Evolutionary conservation across 805 yeast species (phyloP), one percentile per base, ranked within the genome.

Genomic region (Saccharomycopsis amapae): DNA sequence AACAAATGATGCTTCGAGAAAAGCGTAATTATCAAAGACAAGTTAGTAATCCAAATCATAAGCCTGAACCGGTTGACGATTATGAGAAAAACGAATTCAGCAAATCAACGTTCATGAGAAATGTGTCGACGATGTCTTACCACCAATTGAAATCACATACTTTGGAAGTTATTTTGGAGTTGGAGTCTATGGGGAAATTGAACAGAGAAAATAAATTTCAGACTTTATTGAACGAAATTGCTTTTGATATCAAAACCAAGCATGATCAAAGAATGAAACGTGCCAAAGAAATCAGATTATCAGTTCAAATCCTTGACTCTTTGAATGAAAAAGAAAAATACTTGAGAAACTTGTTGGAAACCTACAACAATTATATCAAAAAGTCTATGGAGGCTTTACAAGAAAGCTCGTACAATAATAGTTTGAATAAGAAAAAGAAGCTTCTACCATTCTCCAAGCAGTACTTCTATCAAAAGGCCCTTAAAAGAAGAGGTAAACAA

Each of bases 81-180:
- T 67, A 63, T 45, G 65, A 63, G 30, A 66, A 62, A 53, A 60
- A 65, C 58, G 63, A 66, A 54, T 64, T 66, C 39, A 69, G 75
- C 0, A 64, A 66, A 41, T 69, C 74, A 0, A 69, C 73, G 2
- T 69, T 75, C 3, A 57, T 75, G 33, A 78, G 78, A 3, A 74
- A 76, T 52, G 59, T 80, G 47, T 62, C 72, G 30, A 52, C 63
- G 4, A 51, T 71, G 23, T 66, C 77, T 1, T 93, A 82, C 61
- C 82, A 85, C 34, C 86, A 83, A 40, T 68, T 93, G 56, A 93
- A 90, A 62, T 80, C 77, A 50, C 66, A 76, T 55, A 81, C 95
- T 0, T 65, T 94, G 34, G 88, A 83, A 55, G 73, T 81, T 45
- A 71, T 90, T 2, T 66, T 88, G 42, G 86, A 87, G 55, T 66